Evolutionary conservation across 1,139 yeast genomes (phyloP), one percentile per base, ranked within the genome.

Genomic region (Pichiaceae sp.): DNA sequence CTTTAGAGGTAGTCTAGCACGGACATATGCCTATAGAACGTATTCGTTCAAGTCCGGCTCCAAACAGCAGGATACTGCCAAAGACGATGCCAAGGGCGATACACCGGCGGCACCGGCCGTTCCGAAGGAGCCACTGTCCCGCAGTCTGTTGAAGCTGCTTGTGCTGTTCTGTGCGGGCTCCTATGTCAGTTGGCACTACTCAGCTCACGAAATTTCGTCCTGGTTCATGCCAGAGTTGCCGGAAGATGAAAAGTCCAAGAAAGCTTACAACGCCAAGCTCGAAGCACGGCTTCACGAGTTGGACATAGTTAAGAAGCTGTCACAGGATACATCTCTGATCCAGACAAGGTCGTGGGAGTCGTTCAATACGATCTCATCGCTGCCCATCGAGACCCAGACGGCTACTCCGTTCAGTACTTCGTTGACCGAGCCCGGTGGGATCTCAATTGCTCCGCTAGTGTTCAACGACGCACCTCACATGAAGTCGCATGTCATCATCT

Each of bases 391-490:
- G 3, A 25, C 8, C 5, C 16, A 11, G 16, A 62, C 29, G 59
- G 70, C 2, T 11, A 5, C n/a, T 15, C 6, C 6, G n/a, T 50
- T 76, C 59, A 70, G 2, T 7, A 14, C 8, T 15, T 11, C 16
- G 8, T 50, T 76, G 33, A 53, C 62, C n/a, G 62, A 61, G 0
- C 89, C 94, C 0, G 96, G 96, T 3, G 95, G 89, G 0, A 70
- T 87, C 39, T 70, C 86, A 7, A 70, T 84, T 32, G 73, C 78
- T 33, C 95, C 95, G 2, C 65, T 77, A 17, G 69, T 81, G 15
- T 87, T 82, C 52, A 74, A 76, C 44, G 76, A 83, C 46, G 59
- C 62, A 3, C 49, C 61, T 7, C 71, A 76, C 2, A 67, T 73
- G 40, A 80, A 84, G 42, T 70, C 81, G 0, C 70, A 83, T 0